Conservation (phyloP, 208 protist species). For the Tritrichomonas foetus region DNA sequence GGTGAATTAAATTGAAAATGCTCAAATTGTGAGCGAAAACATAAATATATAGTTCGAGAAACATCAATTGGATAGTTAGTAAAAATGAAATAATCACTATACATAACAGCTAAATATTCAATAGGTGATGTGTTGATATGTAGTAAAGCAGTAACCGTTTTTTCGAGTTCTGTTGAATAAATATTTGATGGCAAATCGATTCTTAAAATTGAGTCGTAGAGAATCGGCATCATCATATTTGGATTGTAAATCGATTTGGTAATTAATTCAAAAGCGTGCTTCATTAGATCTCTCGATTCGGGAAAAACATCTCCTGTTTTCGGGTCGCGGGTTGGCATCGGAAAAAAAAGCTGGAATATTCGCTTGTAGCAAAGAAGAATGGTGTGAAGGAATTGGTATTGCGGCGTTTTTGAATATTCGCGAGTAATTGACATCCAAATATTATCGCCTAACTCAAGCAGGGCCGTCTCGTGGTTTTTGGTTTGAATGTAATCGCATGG, state of each 20-base stretch:
- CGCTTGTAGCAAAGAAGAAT: not conserved
- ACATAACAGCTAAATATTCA: not conserved
- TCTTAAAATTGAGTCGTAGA: not conserved
- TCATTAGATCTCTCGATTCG: not conserved
- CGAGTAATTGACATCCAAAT: not conserved
- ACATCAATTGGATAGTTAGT: not conserved
- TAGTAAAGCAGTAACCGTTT: not conserved
- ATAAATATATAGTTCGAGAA: not conserved
- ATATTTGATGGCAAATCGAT: too few relatives aligned
- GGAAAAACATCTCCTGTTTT: not conserved
- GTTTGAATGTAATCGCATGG: not conserved
- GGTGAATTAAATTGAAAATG: not conserved
- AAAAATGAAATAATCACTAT: not conserved
- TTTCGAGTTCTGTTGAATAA: not conserved
- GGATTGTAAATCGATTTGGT: not conserved
- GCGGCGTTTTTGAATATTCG: not conserved
- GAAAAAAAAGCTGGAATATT: not conserved
- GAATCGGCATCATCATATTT: not conserved
- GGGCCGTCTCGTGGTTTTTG: not conserved
- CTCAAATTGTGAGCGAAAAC: not conserved
- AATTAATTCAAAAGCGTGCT: not conserved
- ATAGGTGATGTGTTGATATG: not conserved
- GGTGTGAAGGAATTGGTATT: not conserved
- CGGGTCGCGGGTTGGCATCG: not conserved
- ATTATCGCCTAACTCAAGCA: not conserved